phyloP scores from a whole-genome alignment of 73 alveolate species.

The Symbiodinium natans region DNA sequence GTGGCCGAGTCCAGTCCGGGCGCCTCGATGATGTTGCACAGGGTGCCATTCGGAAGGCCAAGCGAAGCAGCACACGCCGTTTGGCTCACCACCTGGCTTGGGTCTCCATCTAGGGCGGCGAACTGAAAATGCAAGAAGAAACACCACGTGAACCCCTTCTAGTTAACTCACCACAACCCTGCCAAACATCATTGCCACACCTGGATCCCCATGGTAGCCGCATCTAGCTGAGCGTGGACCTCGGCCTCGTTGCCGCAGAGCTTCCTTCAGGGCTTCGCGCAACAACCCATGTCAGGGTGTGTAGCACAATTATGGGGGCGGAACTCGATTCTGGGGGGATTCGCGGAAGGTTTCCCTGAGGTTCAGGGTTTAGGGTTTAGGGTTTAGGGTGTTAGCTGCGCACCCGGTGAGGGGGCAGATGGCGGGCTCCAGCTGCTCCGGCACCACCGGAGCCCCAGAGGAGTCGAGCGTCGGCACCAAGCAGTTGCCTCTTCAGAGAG shows the following conservation, averaged over 20 bases:
- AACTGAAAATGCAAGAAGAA: too few relatives aligned
- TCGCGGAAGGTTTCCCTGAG: too few relatives aligned
- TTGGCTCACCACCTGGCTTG: background rate
- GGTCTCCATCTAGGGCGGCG: too few relatives aligned
- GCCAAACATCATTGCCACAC: background rate
- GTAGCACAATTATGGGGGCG: too few relatives aligned
- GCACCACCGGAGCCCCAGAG: background rate
- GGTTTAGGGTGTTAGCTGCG: background rate
- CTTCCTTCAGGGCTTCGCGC: too few relatives aligned
- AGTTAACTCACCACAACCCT: too few relatives aligned
- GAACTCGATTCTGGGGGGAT: too few relatives aligned
- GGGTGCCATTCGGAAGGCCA: background rate
- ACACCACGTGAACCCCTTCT: too few relatives aligned
- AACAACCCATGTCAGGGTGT: too few relatives aligned
- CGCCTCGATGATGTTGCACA: conserved; percentile 14
- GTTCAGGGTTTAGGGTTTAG: too few relatives aligned
- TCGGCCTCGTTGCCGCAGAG: conserved; percentile 30
- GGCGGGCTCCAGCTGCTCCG: conserved; percentile 20
- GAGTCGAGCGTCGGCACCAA: background rate
- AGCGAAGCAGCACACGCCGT: background rate
- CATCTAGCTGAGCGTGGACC: conserved; percentile 9
- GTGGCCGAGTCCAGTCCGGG: background rate
- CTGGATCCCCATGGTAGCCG: background rate
- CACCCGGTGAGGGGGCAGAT: background rate
- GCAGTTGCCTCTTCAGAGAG: background rate